Conservation (phyloP, 441 rosid species). For the Erodium trifolium region DNA sequence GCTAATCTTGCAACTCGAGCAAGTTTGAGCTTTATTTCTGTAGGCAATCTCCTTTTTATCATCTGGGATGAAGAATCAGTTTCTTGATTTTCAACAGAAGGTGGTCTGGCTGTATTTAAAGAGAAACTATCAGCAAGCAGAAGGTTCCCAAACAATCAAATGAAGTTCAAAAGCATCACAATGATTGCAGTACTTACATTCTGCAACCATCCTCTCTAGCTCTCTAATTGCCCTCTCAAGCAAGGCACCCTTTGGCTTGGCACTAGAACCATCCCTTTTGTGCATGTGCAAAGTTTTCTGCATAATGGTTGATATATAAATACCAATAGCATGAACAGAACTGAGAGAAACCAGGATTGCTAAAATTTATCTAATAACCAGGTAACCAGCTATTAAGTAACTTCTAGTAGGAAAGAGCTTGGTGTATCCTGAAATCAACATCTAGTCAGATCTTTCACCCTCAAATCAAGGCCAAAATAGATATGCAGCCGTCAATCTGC, state of each 20-base stretch:
- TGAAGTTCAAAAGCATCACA: constrained; percentile 8
- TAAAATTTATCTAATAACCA: background rate
- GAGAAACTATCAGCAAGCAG: constrained; percentile 5
- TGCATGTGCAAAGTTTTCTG: constrained; percentile 49
- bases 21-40: constrained; percentile 80
- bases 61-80: constrained; percentile 64
- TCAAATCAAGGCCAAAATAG: background rate
- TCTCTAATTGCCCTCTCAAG: constrained; percentile 91
- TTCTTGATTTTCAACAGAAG: constrained; percentile 69
- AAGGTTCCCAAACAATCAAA: background rate
- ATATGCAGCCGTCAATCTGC: background rate
- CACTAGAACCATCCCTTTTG: constrained; percentile 55
- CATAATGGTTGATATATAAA: constrained; percentile 25
- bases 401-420: no score
- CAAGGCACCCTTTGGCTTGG: constrained; percentile 48
- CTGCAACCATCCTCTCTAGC: constrained; percentile 80
- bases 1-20: constrained; percentile 94
- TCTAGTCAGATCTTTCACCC: no score
- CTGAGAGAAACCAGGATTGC: constrained; percentile 2
- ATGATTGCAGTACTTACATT: constrained; percentile 50
- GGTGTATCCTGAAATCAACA: no score
- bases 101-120: constrained; percentile 70
- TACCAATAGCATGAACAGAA: background rate
- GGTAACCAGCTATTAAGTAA: background rate
- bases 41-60: constrained; percentile 89